Base-by-base conservation (phyloP, 164 flowering plant genomes). In the Chloranthus sessilifolius region DNA sequence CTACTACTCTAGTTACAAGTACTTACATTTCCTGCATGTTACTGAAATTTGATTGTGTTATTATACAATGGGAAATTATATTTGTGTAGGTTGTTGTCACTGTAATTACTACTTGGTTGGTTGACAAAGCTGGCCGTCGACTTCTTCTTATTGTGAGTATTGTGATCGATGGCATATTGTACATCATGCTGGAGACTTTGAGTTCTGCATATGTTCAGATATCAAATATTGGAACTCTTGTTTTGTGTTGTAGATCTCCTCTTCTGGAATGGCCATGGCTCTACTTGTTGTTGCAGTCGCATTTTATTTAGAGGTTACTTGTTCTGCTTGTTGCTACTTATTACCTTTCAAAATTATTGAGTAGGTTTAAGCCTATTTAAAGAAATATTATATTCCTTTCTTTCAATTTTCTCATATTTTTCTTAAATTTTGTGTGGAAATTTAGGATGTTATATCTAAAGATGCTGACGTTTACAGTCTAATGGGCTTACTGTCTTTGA, bases 71-170 rank as follows among this genome's bases (percentile, higher is more conserved):
- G 22, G 62, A 20, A 0, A 35, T 12, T 35, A 40, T 47, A 20
- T 39, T 40, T 54, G 17, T 64, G 43, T 61, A 90, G 98, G 96
- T 91, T 36, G 45, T 83, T 51, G 88, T 90, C 14, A 92, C 96
- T 61, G 91, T 67, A 43, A 74, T 86, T 58, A 57, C 95, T 36
- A 76, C 88, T 23, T 92, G 88, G 95, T 67, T 92, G 78, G 64
- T 72, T 45, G 98, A 92, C 65, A 83, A 63, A 78, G 62, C 94
- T 17, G 98, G 98, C n/a, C 96, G 98, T 27, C 70, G 96, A 54
- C 62, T 88, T 53, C 84, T 92, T n/a, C 90, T 92, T 47, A 82
- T 74, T 35, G 98, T 88, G 68, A 75, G 96, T n/a, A n/a, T 76
- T 45, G 5, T 17, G 24, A 12, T 8, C 33, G 34, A 44, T 43